Evolutionary conservation across 257 asterid species (phyloP).

Genomic region (Solanum lycopersicoides): DNA sequence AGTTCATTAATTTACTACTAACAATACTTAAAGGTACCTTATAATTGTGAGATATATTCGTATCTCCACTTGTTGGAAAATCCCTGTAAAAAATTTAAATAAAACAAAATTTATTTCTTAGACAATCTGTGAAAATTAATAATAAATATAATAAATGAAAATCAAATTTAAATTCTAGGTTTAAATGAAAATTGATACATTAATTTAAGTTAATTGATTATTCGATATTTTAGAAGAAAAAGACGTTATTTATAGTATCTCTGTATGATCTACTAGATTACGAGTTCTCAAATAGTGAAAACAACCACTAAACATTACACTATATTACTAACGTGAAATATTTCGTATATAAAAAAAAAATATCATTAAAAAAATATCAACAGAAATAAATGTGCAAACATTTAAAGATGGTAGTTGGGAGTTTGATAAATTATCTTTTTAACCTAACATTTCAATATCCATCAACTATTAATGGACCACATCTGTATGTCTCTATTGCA

Average conservation of each 20-base stretch:
- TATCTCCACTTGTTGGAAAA: slow-evolving; percentile 43
- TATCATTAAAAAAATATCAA: background rate
- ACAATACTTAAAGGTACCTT: slow-evolving; percentile 10
- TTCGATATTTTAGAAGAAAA: too few relatives aligned
- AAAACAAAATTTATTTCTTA: background rate
- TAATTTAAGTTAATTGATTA: background rate
- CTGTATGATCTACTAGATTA: too few relatives aligned
- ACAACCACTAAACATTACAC: accelerated
- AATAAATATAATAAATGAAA: background rate
- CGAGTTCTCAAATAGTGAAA: background rate
- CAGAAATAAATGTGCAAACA: background rate
- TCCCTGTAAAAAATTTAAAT: slow-evolving; percentile 33
- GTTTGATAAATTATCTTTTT: background rate
- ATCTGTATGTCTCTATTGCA: background rate
- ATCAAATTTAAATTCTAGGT: background rate
- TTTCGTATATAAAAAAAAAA: background rate
- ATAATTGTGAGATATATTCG: slow-evolving; percentile 37
- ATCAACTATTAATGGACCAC: background rate
- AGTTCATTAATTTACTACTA: background rate
- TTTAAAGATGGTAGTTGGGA: background rate
- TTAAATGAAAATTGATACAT: background rate
- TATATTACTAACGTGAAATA: background rate
- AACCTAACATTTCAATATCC: background rate
- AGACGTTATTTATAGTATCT: too few relatives aligned
- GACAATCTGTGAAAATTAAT: background rate